These are phyloP conservation scores for Nicotiana knightiana DNA, from an alignment of 257 asterid species.

Conservation along the genomic window DNA sequence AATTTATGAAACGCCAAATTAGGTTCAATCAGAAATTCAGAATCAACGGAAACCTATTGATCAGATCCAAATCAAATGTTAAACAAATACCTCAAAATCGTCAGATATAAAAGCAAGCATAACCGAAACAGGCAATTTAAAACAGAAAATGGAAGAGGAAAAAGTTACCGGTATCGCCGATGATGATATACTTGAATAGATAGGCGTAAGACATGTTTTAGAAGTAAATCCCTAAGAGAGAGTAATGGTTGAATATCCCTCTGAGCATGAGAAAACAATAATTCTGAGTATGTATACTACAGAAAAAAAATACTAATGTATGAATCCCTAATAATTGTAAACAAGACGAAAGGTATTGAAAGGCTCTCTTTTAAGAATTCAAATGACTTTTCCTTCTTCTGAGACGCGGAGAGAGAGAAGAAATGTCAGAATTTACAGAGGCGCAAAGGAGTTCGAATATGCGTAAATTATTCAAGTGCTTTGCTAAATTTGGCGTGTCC, in stretches of 20 bases:
- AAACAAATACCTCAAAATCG: not conserved
- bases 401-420: not conserved
- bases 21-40: not conserved
- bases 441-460: conserved; percentile 5
- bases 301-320: not conserved
- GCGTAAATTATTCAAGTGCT: not conserved
- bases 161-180: conserved; percentile 82
- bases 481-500: not conserved
- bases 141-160: not conserved
- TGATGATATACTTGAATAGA: conserved; percentile 87
- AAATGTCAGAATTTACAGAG: not conserved
- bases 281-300: not conserved
- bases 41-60: not conserved
- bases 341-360: not conserved
- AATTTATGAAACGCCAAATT: not conserved
- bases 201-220: conserved; percentile 71
- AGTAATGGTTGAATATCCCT: not conserved
- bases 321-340: not conserved
- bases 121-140: not conserved
- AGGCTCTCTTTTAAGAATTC: not conserved
- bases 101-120: not conserved
- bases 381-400: not conserved
- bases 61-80: not conserved
- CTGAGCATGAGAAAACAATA: not conserved
- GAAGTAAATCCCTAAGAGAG: not conserved